Evolutionary conservation across 2,329 filamentous ascomycete genomes (phyloP).

Genomic region (Cytospora chrysosperma): DNA sequence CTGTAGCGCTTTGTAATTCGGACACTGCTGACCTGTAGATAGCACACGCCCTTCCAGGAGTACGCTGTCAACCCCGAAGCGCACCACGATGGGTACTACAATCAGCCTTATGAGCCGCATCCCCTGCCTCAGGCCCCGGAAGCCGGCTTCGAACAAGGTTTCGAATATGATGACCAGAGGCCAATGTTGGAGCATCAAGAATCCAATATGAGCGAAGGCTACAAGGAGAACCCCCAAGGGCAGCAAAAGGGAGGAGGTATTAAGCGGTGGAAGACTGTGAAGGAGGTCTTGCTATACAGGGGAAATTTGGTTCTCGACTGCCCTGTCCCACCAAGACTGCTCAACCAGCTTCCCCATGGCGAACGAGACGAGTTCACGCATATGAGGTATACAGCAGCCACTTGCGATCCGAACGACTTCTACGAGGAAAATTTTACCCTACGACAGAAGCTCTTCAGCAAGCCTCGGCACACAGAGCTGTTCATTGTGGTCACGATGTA

Average conservation of each 20-base stretch:
- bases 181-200: slow-evolving; percentile 73
- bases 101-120: slow-evolving; percentile 74
- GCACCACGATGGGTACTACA: slow-evolving; percentile 86
- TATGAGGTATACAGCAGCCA: slow-evolving; percentile 92
- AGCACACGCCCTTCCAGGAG: slow-evolving; percentile 45
- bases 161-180: slow-evolving; percentile 68
- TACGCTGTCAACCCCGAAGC: slow-evolving; percentile 79
- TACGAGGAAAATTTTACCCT: slow-evolving; percentile 87
- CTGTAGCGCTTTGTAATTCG: neutral
- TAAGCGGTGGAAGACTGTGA: slow-evolving; percentile 96
- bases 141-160: slow-evolving; percentile 60
- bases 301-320: slow-evolving; percentile 97
- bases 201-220: slow-evolving; percentile 45
- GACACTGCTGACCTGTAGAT: slow-evolving; percentile 22
- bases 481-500: slow-evolving; percentile 99
- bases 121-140: slow-evolving; percentile 46
- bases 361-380: slow-evolving; percentile 90
- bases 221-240: slow-evolving; percentile 44
- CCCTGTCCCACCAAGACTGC: slow-evolving; percentile 82
- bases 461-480: slow-evolving; percentile 87
- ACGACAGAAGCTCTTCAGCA: slow-evolving; percentile 87
- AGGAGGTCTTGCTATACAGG: slow-evolving; percentile 95
- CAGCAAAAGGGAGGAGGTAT: slow-evolving; percentile 58
- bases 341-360: slow-evolving; percentile 86
- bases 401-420: slow-evolving; percentile 88